Conservation (phyloP, 768 basidiomycete species). For the Kwoniella dejecticola region DNA sequence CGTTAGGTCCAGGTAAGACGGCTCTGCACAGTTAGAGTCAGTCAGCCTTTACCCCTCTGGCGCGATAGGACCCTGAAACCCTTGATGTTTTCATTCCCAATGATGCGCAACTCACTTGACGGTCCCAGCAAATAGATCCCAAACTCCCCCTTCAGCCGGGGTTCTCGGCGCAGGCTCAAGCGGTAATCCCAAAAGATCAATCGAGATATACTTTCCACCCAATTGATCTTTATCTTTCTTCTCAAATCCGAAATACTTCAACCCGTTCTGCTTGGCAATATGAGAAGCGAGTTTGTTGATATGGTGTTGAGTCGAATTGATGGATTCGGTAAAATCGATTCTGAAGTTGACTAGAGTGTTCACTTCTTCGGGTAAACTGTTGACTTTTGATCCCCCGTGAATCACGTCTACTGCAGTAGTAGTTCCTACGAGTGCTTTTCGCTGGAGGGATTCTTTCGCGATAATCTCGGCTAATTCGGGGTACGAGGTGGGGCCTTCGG, state of each 20-base stretch:
- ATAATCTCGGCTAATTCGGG: conserved; percentile 36
- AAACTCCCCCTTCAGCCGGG: conserved; percentile 41
- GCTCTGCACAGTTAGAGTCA: conserved; percentile 17
- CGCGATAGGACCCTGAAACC: background rate
- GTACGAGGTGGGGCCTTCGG: conserved; percentile 32
- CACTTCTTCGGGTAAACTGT: conserved; percentile 49
- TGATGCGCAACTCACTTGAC: conserved; percentile 38
- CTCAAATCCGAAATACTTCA: conserved; percentile 30
- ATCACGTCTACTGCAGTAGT: conserved; percentile 53
- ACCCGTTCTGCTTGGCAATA: conserved; percentile 35
- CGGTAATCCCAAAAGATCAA: conserved; percentile 42
- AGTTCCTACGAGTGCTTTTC: conserved; percentile 44
- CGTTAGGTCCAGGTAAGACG: conserved; percentile 39
- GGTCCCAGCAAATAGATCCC: conserved; percentile 52
- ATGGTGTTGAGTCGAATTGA: conserved; percentile 40
- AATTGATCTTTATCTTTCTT: conserved; percentile 18
- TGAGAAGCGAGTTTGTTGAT: conserved; percentile 27
- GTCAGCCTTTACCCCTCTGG: too few species aligned
- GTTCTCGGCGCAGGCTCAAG: conserved; percentile 50
- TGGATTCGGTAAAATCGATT: conserved; percentile 49
- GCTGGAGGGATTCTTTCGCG: conserved; percentile 8
- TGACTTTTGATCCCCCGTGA: conserved; percentile 51
- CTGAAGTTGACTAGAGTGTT: conserved; percentile 48
- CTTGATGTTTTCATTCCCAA: background rate
- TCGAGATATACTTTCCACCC: conserved; percentile 32